Base-by-base conservation (phyloP, 1,284 basidiomycete genomes). In the Cystobasidiaceae sp. region DNA sequence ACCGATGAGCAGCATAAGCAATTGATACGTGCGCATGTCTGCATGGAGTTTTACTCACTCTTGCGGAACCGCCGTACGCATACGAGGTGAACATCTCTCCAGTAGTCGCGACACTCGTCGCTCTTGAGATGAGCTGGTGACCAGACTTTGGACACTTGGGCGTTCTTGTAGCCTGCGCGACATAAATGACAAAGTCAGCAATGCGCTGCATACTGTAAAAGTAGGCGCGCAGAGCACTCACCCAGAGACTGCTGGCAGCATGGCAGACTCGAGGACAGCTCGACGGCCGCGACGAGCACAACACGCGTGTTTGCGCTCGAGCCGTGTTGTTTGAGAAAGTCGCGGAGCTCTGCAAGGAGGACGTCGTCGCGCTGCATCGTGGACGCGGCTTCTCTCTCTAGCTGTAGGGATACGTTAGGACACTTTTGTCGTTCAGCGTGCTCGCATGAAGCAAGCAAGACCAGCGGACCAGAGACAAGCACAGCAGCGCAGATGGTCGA, bases 141-240 rank as follows among this genome's bases (percentile, higher is more conserved):
- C 61, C 61, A 64, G 3, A 64, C 32, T 43, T 64, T 64, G 45
- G 61, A 64, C 11, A 64, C 43, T n/a, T 56, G 51, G 8, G 39
- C 30, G 27, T 64, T 64, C 48, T 51, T 55, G 51, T 43, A 55
- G 51, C 61, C 61, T 64, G 49, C n/a, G n/a, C n/a, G n/a, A n/a
- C n/a, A n/a, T n/a, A n/a, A n/a, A n/a, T n/a, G n/a, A n/a, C n/a
- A n/a, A n/a, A n/a, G n/a, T n/a, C n/a, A n/a, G n/a, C n/a, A n/a
- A n/a, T n/a, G n/a, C n/a, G n/a, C n/a, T n/a, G n/a, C n/a, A n/a
- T n/a, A n/a, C n/a, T n/a, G n/a, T n/a, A n/a, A n/a, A n/a, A n/a
- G n/a, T 3, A 28, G 15, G 5, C n/a, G 45, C 11, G 11, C 9
- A 13, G 45, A 13, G 11, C 23, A 28, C 54, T 23, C 41, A 64